Conservation (phyloP, 305 asterid species). For the Striga hermonthica region DNA sequence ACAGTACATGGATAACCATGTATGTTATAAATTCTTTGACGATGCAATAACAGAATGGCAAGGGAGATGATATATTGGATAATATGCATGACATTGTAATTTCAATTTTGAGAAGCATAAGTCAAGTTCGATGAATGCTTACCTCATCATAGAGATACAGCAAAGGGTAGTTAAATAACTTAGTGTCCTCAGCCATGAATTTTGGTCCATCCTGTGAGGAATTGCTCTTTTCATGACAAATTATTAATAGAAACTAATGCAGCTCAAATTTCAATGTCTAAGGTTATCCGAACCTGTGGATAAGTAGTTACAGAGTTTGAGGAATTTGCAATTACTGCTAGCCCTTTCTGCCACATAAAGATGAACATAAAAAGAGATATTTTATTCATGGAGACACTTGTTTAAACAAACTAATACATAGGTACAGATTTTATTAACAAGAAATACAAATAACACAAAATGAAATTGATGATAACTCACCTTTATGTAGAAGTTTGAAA, state of each 20-base stretch:
- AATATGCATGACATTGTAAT: constrained; percentile 12
- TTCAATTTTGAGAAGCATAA: constrained; percentile 24
- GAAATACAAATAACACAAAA: constrained; percentile 24
- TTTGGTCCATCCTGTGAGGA: constrained; percentile 85
- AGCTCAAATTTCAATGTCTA: constrained; percentile 33
- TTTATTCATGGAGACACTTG: not conserved
- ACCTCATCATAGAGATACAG: constrained; percentile 93
- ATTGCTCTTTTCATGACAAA: constrained; percentile 31
- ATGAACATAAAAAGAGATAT: constrained; percentile 6
- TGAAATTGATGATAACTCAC: constrained; percentile 37
- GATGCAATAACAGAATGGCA: not conserved
- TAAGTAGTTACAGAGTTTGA: constrained; percentile 76
- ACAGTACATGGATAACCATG: too few relatives aligned
- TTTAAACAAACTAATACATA: constrained; percentile 4
- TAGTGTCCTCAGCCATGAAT: constrained; percentile 84
- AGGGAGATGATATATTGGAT: not conserved
- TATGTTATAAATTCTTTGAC: too few relatives aligned
- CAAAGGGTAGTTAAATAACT: constrained; percentile 61
- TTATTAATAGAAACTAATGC: constrained; percentile 37
- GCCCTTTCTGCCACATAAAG: constrained; percentile 71
- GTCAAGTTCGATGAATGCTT: constrained; percentile 20
- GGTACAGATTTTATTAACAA: constrained; percentile 19
- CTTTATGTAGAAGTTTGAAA: constrained; percentile 77
- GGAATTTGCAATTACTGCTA: constrained; percentile 83
- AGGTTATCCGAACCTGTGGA: constrained; percentile 70